These are phyloP conservation scores for Chlamydomonas incerta DNA, from an alignment of 139 green algal genomes.

Conservation along the genomic window DNA sequence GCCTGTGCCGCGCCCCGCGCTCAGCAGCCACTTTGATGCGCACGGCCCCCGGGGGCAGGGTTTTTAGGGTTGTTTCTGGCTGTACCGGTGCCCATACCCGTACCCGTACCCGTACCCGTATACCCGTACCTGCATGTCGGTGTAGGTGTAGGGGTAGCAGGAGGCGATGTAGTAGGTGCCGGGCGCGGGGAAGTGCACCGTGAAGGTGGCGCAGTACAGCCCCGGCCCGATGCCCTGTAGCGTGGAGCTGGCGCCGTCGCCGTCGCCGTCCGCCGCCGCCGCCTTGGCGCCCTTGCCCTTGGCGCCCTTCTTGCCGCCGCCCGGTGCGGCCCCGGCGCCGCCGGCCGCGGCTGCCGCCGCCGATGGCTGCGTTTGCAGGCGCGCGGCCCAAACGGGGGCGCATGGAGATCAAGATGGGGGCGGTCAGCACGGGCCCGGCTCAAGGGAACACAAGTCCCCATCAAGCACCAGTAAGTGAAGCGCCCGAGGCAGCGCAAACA, in stretches of 20 bases:
- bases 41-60: no score
- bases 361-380: constrained; percentile 7
- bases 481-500: no score
- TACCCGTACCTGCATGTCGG: constrained; percentile 59
- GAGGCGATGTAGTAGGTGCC: constrained; percentile 57
- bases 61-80: no score
- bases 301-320: neutral
- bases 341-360: neutral
- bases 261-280: neutral
- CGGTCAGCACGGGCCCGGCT: no score
- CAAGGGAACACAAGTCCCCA: no score
- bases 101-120: no score
- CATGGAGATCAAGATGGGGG: no score
- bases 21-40: no score
- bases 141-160: constrained; percentile 79
- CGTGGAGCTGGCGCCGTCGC: neutral
- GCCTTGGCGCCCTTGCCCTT: neutral
- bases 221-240: constrained; percentile 47
- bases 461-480: no score
- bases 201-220: constrained; percentile 66
- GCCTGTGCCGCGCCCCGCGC: no score
- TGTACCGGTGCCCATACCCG: no score
- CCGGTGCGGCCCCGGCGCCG: neutral
- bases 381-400: no score
- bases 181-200: constrained; percentile 38